These are phyloP conservation scores for Pseudevernia furfuracea DNA, from an alignment of 495 filamentous ascomycete species.

Conservation along the genomic window DNA sequence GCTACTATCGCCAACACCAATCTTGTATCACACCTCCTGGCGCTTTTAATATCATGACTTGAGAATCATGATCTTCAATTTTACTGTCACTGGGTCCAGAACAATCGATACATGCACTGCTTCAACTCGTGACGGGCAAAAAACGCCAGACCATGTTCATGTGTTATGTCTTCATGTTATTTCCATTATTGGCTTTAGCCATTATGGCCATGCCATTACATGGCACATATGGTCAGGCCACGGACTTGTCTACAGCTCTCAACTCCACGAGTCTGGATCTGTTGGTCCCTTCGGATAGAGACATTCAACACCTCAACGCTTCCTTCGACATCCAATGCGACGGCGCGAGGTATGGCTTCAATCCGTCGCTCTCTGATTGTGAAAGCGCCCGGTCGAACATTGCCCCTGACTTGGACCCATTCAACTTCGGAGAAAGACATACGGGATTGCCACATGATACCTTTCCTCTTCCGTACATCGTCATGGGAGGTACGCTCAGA, in stretches of 20 bases:
- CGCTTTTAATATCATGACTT: background rate
- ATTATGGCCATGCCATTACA: background rate
- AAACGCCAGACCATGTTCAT: background rate
- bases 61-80: background rate
- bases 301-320: background rate
- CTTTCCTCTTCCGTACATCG: background rate
- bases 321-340: background rate
- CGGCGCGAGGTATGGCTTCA: background rate
- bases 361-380: conserved; percentile 10
- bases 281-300: background rate
- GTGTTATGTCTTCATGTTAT: background rate
- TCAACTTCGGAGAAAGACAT: conserved; percentile 4
- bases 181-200: background rate
- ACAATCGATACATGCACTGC: background rate
- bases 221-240: conserved; percentile 4
- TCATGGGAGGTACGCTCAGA: conserved; percentile 6
- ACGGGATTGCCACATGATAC: conserved; percentile 2
- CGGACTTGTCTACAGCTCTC: background rate
- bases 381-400: background rate
- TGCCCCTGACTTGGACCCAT: background rate
- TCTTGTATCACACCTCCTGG: too few species aligned
- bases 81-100: background rate
- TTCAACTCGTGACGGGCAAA: background rate
- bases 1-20: too few species aligned
- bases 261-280: background rate